Base-by-base conservation (phyloP, 495 filamentous ascomycete genomes). In the Penicillium egyptiacum region DNA sequence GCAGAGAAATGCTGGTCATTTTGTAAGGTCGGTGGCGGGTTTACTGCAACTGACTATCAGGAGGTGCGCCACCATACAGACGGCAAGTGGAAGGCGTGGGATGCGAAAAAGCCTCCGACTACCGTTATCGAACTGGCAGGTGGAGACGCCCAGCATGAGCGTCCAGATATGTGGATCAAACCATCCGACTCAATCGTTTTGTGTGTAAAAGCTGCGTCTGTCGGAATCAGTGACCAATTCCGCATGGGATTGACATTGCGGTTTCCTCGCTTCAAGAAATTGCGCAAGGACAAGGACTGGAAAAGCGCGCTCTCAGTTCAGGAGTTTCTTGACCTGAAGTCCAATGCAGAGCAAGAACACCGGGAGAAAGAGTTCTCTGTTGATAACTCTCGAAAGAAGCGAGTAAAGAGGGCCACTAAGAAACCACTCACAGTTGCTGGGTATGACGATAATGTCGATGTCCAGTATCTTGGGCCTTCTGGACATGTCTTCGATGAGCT, bases 11-110 rank as follows among this genome's bases (percentile, higher is more conserved):
- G 86, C 65, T 89, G 86, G 68, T 95, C 90, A 16, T 96, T 98
- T 71, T 94, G 91, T 76, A 98, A 96, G 71, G 94, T 98, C 22
- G 94, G 94, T 37, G 94, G 95, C 50, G 94, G 94, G 0, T 91
- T 98, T 61, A 88, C 84, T 28, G 89, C 87, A 5, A 82, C 86
- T 55, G 95, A 98, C 64, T 96, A 95, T 61, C 86, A 84, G 1
- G 83, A 86, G 44, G 84, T 98, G 39, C 79, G 86, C 1, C 89
- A 96, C 64, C 82, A 83, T 31, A 98, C 95, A 0, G 88, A 96
- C 46, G 90, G 87, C 14, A 95, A 96, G 65, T 98, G 95, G 95
- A 78, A 81, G 5, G 81, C 88, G 17, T 98, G 90, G 90, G 88
- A 96, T 69, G 54, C 80, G 1, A 86, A 87, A 48, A 85, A 82